Evolutionary conservation across 2,329 filamentous ascomycete genomes (phyloP).

Genomic region (Cladosporium oxysporum): DNA sequence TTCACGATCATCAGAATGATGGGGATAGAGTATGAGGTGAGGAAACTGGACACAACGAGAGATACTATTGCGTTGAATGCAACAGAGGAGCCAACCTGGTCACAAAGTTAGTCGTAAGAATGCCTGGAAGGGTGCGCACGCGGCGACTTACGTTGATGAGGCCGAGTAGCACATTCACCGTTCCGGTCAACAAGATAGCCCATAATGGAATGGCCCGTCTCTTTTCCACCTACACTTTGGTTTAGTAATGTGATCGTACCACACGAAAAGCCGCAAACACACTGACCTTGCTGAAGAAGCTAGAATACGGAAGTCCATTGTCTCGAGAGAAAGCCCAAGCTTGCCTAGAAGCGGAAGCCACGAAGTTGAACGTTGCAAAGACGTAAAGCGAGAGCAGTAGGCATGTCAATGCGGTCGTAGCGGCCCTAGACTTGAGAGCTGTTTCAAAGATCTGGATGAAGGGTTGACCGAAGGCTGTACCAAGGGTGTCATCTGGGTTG

Average conservation of each 20-base stretch:
- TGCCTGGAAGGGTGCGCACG: slow-evolving; percentile 24
- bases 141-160: slow-evolving; percentile 31
- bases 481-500: slow-evolving; percentile 39
- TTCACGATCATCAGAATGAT: slow-evolving; percentile 22
- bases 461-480: slow-evolving; percentile 42
- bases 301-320: slow-evolving; percentile 23
- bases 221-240: not conserved
- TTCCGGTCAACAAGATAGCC: slow-evolving; percentile 23
- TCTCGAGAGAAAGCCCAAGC: slow-evolving; percentile 42
- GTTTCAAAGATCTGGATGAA: slow-evolving; percentile 45
- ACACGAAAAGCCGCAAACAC: too few relatives aligned
- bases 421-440: slow-evolving; percentile 42
- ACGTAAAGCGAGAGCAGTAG: slow-evolving; percentile 43
- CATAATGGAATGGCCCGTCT: slow-evolving; percentile 18
- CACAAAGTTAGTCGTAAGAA: slow-evolving; percentile 20
- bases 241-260: too few relatives aligned
- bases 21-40: slow-evolving; percentile 18
- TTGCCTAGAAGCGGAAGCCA: slow-evolving; percentile 39
- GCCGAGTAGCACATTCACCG: slow-evolving; percentile 24
- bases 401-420: slow-evolving; percentile 46
- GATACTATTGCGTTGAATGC: slow-evolving; percentile 6
- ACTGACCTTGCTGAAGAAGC: slow-evolving; percentile 21
- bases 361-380: slow-evolving; percentile 24
- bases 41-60: not conserved
- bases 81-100: slow-evolving; percentile 5